These are phyloP conservation scores for Trichosporon sp. DNA, from an alignment of 1,284 basidiomycete genomes.

Conservation along the genomic window DNA sequence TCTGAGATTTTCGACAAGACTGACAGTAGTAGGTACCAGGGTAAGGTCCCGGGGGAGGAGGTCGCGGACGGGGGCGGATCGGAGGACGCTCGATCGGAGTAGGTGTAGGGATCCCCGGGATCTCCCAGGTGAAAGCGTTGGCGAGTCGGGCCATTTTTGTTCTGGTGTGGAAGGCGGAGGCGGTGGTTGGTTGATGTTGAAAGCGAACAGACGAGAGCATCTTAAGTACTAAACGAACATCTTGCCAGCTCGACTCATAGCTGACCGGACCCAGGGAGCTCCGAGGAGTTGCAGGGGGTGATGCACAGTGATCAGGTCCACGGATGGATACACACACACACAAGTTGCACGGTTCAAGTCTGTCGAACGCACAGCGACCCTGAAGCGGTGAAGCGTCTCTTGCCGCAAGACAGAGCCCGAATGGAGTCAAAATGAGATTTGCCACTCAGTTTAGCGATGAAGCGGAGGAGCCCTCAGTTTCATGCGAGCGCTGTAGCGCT, in stretches of 20 bases:
- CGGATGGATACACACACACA: not conserved
- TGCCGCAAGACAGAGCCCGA: not conserved
- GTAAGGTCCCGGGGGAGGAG: not conserved
- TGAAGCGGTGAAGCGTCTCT: not conserved
- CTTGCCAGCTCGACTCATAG: not conserved
- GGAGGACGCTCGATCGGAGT: not conserved
- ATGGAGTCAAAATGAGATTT: not conserved
- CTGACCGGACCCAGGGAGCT: not conserved
- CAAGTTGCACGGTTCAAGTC: not conserved
- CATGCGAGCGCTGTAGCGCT: not conserved
- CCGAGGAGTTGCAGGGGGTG: no score
- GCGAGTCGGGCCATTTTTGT: not conserved
- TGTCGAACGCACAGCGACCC: not conserved
- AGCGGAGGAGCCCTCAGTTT: no score
- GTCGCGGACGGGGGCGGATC: not conserved
- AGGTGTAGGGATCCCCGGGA: not conserved
- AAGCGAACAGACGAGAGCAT: not conserved
- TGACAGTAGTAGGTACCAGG: not conserved
- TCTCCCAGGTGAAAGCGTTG: not conserved
- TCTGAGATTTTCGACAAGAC: not conserved
- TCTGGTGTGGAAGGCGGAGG: not conserved
- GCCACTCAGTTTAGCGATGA: not conserved
- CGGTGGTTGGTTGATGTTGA: not conserved
- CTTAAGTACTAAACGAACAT: not conserved
- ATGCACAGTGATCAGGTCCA: not conserved